Conservation (phyloP, 257 asterid genomes). For the Agastache rugosa region DNA sequence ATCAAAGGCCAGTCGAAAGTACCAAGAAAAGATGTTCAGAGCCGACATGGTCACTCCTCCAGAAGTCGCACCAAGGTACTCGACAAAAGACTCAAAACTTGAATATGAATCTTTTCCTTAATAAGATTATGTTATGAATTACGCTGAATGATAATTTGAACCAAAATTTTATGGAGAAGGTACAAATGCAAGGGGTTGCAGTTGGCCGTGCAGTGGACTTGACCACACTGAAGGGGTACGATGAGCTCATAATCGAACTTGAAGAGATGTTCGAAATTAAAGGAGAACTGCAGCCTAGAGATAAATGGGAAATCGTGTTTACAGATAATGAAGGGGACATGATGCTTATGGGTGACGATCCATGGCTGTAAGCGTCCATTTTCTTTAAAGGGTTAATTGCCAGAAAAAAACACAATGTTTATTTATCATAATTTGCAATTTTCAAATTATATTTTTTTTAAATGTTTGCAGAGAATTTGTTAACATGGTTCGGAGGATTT, state of each 20-base stretch:
- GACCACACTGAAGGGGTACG: slow-evolving; percentile 66
- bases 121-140: slow-evolving; percentile 6
- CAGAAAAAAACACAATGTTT: not conserved
- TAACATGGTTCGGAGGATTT: slow-evolving; percentile 73
- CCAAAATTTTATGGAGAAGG: slow-evolving; percentile 51
- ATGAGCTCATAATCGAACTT: slow-evolving; percentile 75
- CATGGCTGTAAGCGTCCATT: slow-evolving; percentile 82
- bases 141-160: slow-evolving; percentile 14
- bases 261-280: slow-evolving; percentile 88
- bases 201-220: slow-evolving; percentile 96
- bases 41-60: slow-evolving; percentile 56
- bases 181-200: slow-evolving; percentile 97
- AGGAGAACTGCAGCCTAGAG: slow-evolving; percentile 71
- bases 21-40: slow-evolving; percentile 61
- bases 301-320: slow-evolving; percentile 83
- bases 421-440: not conserved
- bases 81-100: not conserved
- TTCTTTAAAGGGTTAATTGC: not conserved
- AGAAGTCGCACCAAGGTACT: slow-evolving; percentile 94
- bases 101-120: not conserved
- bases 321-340: slow-evolving; percentile 93
- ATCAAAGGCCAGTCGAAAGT: slow-evolving; percentile 52
- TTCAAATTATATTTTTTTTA: not conserved
- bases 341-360: slow-evolving; percentile 97
- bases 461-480: slow-evolving; percentile 69